Percentiles rank a stretch among this genome's conserved stretches.
These are phyloP conservation scores for Trichoderma koningii DNA, from an alignment of 2,329 filamentous ascomycete genomes.

Conservation along the genomic window DNA sequence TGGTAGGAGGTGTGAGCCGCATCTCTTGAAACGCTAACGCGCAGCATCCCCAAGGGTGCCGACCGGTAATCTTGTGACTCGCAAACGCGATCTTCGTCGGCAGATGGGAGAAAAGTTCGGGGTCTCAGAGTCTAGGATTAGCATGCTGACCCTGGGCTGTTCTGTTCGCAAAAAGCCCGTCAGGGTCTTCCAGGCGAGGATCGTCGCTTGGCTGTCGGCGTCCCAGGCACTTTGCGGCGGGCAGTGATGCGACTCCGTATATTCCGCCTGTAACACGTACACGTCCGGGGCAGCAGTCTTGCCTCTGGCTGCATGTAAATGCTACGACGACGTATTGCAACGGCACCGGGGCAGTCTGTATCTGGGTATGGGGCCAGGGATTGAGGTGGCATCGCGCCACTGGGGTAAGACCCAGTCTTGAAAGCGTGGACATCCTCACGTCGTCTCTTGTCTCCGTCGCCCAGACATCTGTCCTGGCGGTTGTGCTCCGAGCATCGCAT, in stretches of 20 bases:
- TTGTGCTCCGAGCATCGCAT: background rate
- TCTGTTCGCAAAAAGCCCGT: conserved; percentile 5
- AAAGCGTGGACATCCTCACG: background rate
- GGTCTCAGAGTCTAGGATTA: conserved; percentile 16
- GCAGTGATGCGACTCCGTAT: background rate
- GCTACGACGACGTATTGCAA: too few relatives aligned
- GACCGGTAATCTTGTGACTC: background rate
- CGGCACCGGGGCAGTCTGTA: too few relatives aligned
- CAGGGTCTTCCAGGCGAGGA: conserved; percentile 12
- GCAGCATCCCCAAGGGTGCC: background rate
- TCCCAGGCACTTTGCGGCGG: background rate
- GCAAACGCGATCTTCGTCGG: conserved; percentile 20
- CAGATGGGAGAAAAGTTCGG: conserved; percentile 17
- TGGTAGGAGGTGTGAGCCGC: background rate
- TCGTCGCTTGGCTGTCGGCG: conserved; percentile 12
- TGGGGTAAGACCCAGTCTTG: conserved; percentile 9
- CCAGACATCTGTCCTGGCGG: background rate
- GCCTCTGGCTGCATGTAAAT: background rate
- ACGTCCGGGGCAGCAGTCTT: too few relatives aligned
- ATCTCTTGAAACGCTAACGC: background rate
- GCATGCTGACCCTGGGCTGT: background rate
- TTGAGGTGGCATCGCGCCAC: background rate
- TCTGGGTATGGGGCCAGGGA: background rate
- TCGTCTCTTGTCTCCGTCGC: background rate
- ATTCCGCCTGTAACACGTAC: too few relatives aligned